These are phyloP conservation scores for Marchantia polymorpha DNA, from an alignment of 225 moss, liverwort and hornwort species.

Conservation along the genomic window DNA sequence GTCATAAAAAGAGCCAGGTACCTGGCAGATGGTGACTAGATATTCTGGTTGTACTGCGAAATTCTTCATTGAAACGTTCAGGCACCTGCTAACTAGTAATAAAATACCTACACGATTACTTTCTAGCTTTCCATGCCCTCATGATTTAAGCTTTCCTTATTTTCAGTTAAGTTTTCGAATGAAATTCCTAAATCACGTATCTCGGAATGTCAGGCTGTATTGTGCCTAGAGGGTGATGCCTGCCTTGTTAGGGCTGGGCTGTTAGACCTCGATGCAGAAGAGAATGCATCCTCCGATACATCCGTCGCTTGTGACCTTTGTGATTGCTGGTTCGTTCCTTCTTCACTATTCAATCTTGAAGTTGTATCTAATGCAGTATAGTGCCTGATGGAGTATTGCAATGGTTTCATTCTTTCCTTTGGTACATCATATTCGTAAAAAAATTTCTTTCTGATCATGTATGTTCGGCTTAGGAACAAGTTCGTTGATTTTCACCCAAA, in stretches of 20 bases:
- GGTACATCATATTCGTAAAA: too few species aligned
- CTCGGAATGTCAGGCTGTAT: conserved; percentile 65
- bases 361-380: background rate
- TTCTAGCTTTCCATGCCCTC: too few species aligned
- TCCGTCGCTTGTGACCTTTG: conserved; percentile 98
- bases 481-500: background rate
- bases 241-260: conserved; percentile 83
- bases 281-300: conserved; percentile 64
- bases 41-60: too few species aligned
- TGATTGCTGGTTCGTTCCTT: conserved; percentile 68
- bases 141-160: background rate
- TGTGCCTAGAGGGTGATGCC: conserved; percentile 75
- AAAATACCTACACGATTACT: too few species aligned
- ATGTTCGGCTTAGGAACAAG: too few species aligned
- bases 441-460: too few species aligned
- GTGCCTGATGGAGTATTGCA: background rate
- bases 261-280: conserved; percentile 63
- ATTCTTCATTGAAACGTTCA: too few species aligned
- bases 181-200: background rate
- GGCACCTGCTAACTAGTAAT: too few species aligned
- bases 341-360: background rate
- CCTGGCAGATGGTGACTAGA: too few species aligned
- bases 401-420: too few species aligned
- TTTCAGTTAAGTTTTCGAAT: background rate
- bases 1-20: too few species aligned